These are phyloP conservation scores for Suillus alpinus DNA, from an alignment of 768 basidiomycete species.

Conservation along the genomic window DNA sequence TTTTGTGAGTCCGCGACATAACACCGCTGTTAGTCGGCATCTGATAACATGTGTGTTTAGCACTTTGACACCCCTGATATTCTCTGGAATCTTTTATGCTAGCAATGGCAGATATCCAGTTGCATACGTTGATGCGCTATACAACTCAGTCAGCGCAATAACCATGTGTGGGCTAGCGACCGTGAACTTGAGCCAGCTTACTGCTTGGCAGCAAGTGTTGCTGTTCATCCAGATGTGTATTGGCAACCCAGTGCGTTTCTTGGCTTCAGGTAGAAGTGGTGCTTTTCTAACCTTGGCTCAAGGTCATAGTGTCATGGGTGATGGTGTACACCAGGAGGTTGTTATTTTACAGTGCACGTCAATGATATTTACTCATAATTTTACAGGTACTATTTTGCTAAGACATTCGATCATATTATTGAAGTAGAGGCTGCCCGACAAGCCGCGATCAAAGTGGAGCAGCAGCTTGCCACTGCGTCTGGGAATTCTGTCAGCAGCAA, in stretches of 20 bases:
- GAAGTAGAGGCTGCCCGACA: conserved; percentile 38
- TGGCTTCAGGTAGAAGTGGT: background rate
- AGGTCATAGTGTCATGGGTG: conserved; percentile 81
- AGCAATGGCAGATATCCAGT: conserved; percentile 73
- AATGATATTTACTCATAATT: background rate
- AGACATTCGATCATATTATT: conserved; percentile 62
- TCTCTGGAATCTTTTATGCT: conserved; percentile 79
- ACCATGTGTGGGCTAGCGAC: conserved; percentile 76
- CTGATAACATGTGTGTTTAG: conserved; percentile 35
- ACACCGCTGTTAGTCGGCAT: background rate
- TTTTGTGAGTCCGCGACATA: conserved; percentile 45
- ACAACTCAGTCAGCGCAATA: conserved; percentile 74
- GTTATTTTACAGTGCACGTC: conserved; percentile 14
- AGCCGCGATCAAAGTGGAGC: conserved; percentile 18
- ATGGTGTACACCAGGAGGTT: conserved; percentile 78
- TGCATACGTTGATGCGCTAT: conserved; percentile 75
- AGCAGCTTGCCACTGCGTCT: conserved; percentile 19
- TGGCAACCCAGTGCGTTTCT: conserved; percentile 64
- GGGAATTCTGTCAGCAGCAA: conserved; percentile 9
- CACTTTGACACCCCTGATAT: conserved; percentile 74
- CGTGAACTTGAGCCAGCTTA: conserved; percentile 66
- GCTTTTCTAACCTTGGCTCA: background rate
- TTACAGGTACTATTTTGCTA: conserved; percentile 66
- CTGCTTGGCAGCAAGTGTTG: conserved; percentile 65
- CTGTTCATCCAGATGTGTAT: conserved; percentile 78